Conservation (phyloP, 163 green algal genomes). For the Trebouxiophyceae sp. region DNA sequence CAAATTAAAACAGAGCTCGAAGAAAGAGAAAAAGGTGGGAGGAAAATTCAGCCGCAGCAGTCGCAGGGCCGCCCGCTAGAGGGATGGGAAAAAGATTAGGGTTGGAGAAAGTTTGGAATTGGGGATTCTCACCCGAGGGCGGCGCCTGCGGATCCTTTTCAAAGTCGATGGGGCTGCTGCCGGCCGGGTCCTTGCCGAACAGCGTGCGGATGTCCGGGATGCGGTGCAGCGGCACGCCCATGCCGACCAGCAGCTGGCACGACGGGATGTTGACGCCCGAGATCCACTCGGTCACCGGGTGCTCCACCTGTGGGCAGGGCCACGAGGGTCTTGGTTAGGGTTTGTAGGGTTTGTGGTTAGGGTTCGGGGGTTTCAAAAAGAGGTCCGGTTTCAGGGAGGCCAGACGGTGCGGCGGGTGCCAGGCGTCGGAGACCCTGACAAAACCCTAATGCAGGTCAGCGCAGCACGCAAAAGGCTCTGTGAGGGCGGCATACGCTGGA, state of each 20-base stretch:
- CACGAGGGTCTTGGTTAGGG: too few relatives aligned
- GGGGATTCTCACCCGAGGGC: slow-evolving; percentile 33
- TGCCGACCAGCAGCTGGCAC: slow-evolving; percentile 72
- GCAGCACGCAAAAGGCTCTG: too few relatives aligned
- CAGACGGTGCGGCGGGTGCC: background rate
- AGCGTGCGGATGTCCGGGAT: slow-evolving; percentile 82
- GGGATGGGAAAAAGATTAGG: too few relatives aligned
- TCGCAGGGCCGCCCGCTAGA: too few relatives aligned
- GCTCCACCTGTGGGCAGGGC: slow-evolving; percentile 88
- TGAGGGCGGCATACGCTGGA: too few relatives aligned
- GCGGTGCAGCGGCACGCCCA: slow-evolving; percentile 83
- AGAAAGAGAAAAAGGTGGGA: too few relatives aligned
- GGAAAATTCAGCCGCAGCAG: too few relatives aligned
- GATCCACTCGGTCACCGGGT: slow-evolving; percentile 96
- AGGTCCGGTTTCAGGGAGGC: background rate
- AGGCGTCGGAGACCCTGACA: too few relatives aligned
- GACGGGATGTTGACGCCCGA: slow-evolving; percentile 91
- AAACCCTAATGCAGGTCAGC: background rate
- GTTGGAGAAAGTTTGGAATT: too few relatives aligned
- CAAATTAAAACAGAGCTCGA: too few relatives aligned
- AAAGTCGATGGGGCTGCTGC: slow-evolving; percentile 67
- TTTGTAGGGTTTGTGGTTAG: too few relatives aligned
- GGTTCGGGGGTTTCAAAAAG: too few relatives aligned
- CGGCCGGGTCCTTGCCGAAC: slow-evolving; percentile 44
- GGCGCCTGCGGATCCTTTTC: slow-evolving; percentile 48